Base-by-base conservation (phyloP, 768 basidiomycete species). In the Panellus pusillus region DNA sequence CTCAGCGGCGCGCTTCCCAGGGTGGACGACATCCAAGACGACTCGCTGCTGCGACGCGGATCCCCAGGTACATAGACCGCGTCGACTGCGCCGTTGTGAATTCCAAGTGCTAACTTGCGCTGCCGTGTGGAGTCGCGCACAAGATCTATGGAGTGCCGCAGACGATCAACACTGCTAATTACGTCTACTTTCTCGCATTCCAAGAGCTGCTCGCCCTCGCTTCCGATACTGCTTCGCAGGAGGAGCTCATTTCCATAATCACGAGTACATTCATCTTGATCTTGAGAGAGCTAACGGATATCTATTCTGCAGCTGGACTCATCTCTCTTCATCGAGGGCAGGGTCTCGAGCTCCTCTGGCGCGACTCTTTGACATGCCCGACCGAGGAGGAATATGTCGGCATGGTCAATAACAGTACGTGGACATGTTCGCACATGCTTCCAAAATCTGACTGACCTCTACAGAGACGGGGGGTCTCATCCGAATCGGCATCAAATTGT, bases 121-220 rank as follows among this genome's bases (percentile, higher is more conserved):
- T 39, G 31, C 41, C n/a, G 52, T 1, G 45, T 7, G 36, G n/a
- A 87, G 95, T 95, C 19, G 84, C 92, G 0, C 95, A 99, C 74
- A 92, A 91, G 74, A 96, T 99, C 61, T 99, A 96, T 63, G 96
- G 96, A 1, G 74, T 97, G 3, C 93, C 96, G 0, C 96, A 98
- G 66, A 97, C 96, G 0, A 94, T 99, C 73, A 99, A 99, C 67
- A 86, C 89, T 0, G 96, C 96, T 0, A 98, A 97, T 66, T 98
- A 98, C 60, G 93, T 94, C 27, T 98, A 96, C 66, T 99, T 98
- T 65, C 81, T 93, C 39, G 96, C 95, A 0, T 94, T 87, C 66
- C 81, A 93, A 61, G 91, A 96, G 60, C 79, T 98, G 1, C 83
- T 88, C 58, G 73, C 75, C 11, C 76, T 61, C 40, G 72, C 52